These are phyloP conservation scores for Alternaria sp. DNA, from an alignment of 2,329 filamentous ascomycete genomes.

Conservation along the genomic window DNA sequence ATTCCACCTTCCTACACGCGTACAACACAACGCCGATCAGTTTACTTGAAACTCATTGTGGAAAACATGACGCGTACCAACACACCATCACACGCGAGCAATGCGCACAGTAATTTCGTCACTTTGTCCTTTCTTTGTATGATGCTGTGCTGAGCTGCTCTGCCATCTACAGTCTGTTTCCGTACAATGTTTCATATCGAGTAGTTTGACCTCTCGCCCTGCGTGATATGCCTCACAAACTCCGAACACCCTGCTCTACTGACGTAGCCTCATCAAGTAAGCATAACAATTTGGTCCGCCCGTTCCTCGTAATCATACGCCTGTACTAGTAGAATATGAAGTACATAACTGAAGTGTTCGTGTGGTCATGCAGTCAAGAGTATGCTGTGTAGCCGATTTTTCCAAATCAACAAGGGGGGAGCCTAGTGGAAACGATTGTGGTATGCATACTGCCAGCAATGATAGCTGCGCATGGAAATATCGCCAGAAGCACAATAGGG, in stretches of 20 bases:
- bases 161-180: constrained; percentile 12
- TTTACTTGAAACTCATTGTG: constrained; percentile 1
- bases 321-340: background rate
- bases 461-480: constrained; percentile 1
- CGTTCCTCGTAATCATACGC: background rate
- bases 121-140: background rate
- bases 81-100: background rate
- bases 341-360: background rate
- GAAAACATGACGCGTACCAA: background rate
- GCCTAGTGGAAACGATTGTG: background rate
- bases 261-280: constrained; percentile 2
- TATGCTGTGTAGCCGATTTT: background rate
- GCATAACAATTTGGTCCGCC: constrained; percentile 10
- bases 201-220: background rate
- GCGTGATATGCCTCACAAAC: constrained; percentile 7
- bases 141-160: constrained; percentile 1
- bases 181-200: background rate
- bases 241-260: constrained; percentile 9
- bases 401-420: background rate
- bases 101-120: background rate
- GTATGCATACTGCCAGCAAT: background rate
- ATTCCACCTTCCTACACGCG: background rate
- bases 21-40: constrained; percentile 1
- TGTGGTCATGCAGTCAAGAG: background rate
- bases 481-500: background rate